These are phyloP conservation scores for Colletotrichum sp. DNA, from an alignment of 2,329 filamentous ascomycete genomes.

Conservation along the genomic window DNA sequence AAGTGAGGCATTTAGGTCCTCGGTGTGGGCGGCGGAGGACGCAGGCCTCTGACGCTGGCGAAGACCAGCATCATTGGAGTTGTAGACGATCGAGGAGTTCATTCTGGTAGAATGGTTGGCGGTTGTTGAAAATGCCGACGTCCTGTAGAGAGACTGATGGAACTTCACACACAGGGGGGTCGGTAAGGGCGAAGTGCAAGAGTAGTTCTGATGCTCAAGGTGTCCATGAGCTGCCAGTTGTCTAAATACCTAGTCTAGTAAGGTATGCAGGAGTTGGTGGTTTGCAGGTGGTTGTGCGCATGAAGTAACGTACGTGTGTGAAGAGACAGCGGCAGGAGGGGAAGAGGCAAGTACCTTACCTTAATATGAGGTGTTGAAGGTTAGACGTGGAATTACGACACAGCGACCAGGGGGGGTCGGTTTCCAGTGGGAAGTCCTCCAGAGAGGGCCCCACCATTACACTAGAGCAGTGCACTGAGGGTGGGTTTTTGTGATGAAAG, in stretches of 20 bases:
- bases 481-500: background rate
- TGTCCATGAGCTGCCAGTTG: conserved; percentile 18
- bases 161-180: conserved; percentile 17
- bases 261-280: background rate
- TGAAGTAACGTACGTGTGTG: background rate
- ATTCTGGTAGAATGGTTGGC: conserved; percentile 11
- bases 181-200: conserved; percentile 18
- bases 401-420: background rate
- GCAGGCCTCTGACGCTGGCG: conserved; percentile 11
- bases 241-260: background rate
- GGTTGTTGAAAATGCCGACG: background rate
- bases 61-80: conserved; percentile 12
- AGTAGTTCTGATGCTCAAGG: conserved; percentile 11
- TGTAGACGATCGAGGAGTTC: conserved; percentile 23
- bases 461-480: background rate
- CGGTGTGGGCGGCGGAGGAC: background rate
- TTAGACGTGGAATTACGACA: conserved; percentile 13
- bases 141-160: background rate
- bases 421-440: conserved; percentile 2
- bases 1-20: background rate
- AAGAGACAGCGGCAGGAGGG: background rate
- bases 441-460: background rate
- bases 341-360: background rate
- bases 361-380: background rate
- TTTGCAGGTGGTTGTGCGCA: background rate